Evolutionary conservation across 2,329 filamentous ascomycete genomes (phyloP).

Genomic region (Fusarium sp.): DNA sequence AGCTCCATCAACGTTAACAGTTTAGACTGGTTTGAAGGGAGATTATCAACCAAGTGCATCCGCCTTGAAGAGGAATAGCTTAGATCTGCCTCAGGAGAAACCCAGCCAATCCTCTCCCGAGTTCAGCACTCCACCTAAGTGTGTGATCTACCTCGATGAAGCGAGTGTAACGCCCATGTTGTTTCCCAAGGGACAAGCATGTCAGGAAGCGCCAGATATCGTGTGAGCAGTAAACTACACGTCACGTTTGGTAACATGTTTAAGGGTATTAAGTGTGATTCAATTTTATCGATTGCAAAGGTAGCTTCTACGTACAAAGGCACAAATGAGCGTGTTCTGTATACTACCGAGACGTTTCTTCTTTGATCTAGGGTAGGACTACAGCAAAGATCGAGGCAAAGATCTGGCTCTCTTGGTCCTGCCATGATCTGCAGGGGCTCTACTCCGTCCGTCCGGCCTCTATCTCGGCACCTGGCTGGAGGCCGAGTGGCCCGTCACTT

Average conservation of each 20-base stretch:
- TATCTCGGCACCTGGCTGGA: not conserved
- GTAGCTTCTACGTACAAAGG: not conserved
- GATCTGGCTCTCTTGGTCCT: not conserved
- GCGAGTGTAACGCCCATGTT: not conserved
- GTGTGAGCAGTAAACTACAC: not conserved
- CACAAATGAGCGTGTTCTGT: not conserved
- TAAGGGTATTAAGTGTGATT: not conserved
- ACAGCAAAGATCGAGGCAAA: too few species aligned
- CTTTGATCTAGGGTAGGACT: not conserved
- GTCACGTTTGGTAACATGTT: not conserved
- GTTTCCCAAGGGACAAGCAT: not conserved
- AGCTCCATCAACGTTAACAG: not conserved
- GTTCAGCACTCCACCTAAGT: not conserved
- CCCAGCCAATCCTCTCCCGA: not conserved
- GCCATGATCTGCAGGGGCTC: not conserved
- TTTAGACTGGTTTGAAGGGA: not conserved
- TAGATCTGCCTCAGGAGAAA: not conserved
- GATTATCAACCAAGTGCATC: not conserved
- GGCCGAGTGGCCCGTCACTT: not conserved
- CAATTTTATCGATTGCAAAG: not conserved
- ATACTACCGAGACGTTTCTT: not conserved
- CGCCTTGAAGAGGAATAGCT: not conserved
- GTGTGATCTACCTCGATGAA: not conserved
- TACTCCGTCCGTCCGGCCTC: not conserved
- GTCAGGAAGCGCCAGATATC: rapidly evolving